Evolutionary conservation across 2,329 filamentous ascomycete genomes (phyloP).

Genomic region (Paecilomyces sp.): DNA sequence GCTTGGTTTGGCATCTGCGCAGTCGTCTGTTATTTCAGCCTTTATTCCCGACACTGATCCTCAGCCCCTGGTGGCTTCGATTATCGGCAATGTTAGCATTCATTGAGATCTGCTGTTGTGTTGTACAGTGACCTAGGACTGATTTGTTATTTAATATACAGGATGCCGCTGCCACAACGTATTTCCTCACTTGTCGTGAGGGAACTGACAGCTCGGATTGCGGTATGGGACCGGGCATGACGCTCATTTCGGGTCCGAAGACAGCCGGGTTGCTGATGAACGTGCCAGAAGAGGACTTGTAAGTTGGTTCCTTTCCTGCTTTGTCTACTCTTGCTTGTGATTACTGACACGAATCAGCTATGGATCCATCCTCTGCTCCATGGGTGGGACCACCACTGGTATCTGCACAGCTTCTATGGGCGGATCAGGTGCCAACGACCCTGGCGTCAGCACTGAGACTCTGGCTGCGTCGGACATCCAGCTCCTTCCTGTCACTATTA

Average conservation of each 20-base stretch:
- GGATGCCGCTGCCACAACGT: background rate
- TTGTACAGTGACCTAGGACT: background rate
- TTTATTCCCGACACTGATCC: conserved; percentile 15
- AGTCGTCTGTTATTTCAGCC: conserved; percentile 15
- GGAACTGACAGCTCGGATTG: conserved; percentile 16
- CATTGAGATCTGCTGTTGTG: conserved; percentile 7
- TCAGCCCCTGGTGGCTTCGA: conserved; percentile 17
- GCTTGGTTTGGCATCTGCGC: conserved; percentile 10
- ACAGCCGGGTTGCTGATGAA: conserved; percentile 5
- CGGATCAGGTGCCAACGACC: background rate
- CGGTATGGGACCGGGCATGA: conserved; percentile 20
- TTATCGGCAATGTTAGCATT: conserved; percentile 15
- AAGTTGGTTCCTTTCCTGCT: background rate
- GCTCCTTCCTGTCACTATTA: conserved; percentile 15
- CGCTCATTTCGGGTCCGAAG: conserved; percentile 11
- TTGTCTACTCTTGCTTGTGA: no score
- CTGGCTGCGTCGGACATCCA: background rate
- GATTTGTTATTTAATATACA: background rate
- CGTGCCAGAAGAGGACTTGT: background rate
- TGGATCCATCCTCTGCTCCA: background rate
- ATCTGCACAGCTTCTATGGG: background rate
- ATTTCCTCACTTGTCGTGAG: background rate
- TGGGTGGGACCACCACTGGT: background rate
- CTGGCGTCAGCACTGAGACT: background rate
- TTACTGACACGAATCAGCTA: background rate